A percentile compares a stretch with the other conserved stretches of the same genome.
These are phyloP conservation scores for Pythium guiyangense DNA, from an alignment of 352 stramenopile species.

Conservation along the genomic window DNA sequence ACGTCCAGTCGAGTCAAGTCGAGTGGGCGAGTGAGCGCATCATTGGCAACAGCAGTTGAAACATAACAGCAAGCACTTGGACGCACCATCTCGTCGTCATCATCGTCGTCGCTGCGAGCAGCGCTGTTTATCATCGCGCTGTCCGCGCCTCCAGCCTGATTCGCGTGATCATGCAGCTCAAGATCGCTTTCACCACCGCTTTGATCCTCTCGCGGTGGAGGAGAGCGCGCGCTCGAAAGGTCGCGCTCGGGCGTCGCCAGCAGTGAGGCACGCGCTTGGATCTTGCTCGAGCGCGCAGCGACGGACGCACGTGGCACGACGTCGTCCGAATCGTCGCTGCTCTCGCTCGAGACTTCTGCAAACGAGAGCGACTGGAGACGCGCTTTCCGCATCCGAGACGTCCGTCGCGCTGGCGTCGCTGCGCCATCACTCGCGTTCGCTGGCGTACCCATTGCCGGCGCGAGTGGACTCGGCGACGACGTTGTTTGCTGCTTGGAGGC, in stretches of 20 bases:
- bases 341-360: slow-evolving; percentile 48
- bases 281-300: slow-evolving; percentile 22
- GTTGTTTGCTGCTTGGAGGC: slow-evolving; percentile 3
- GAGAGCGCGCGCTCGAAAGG: not conserved
- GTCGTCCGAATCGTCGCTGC: slow-evolving; percentile 34
- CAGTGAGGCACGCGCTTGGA: not conserved
- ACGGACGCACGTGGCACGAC: slow-evolving; percentile 25
- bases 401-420: slow-evolving; percentile 30
- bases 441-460: not conserved
- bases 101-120: slow-evolving; percentile 3
- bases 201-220: too few species aligned
- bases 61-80: too few species aligned
- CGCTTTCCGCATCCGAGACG: slow-evolving; percentile 47
- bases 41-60: not conserved
- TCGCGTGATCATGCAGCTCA: too few species aligned
- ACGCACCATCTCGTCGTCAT: slow-evolving; percentile 15
- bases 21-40: too few species aligned
- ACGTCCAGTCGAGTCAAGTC: too few species aligned
- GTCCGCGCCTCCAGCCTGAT: too few species aligned
- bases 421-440: not conserved
- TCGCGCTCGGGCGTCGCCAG: not conserved
- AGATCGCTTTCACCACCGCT: too few species aligned
- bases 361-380: slow-evolving; percentile 38
- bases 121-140: not conserved
- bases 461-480: slow-evolving; percentile 3